phyloP scores from a whole-genome alignment of 805 yeast genomes.

The Ogataea minuta region DNA sequence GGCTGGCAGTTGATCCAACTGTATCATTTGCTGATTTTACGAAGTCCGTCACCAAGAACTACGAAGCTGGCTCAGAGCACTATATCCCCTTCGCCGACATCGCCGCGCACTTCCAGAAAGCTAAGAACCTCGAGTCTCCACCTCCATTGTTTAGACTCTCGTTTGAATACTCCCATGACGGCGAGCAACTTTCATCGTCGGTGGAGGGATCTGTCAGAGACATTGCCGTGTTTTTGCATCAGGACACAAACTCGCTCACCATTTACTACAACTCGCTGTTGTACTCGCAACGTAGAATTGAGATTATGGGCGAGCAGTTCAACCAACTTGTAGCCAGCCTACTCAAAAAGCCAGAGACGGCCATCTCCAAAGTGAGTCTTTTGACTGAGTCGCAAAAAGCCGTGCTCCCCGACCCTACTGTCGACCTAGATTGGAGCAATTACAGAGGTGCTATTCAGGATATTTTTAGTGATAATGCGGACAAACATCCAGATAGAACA shows the following conservation, averaged over 20 bases:
- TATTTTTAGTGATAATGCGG: conserved; percentile 86
- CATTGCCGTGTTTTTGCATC: conserved; percentile 51
- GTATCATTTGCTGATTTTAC: conserved; percentile 54
- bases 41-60: conserved; percentile 43
- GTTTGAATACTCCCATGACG: conserved; percentile 45
- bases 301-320: conserved; percentile 71
- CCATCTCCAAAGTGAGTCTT: conserved; percentile 62
- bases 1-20: conserved; percentile 58
- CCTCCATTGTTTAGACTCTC: conserved; percentile 67
- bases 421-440: conserved; percentile 83
- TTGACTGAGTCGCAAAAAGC: conserved; percentile 62
- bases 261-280: conserved; percentile 74
- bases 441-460: conserved; percentile 97
- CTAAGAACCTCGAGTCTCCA: conserved; percentile 49
- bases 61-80: conserved; percentile 31
- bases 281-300: conserved; percentile 67
- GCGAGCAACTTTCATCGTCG: conserved; percentile 44
- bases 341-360: conserved; percentile 34
- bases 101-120: conserved; percentile 46
- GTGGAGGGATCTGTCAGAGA: conserved; percentile 61
- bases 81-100: conserved; percentile 56
- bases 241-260: conserved; percentile 34
- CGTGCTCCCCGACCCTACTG: conserved; percentile 82
- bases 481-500: conserved; percentile 75
- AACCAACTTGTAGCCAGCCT: conserved; percentile 46